Conservation (phyloP, 176 grass and related monocot species). For the Avena insularis region DNA sequence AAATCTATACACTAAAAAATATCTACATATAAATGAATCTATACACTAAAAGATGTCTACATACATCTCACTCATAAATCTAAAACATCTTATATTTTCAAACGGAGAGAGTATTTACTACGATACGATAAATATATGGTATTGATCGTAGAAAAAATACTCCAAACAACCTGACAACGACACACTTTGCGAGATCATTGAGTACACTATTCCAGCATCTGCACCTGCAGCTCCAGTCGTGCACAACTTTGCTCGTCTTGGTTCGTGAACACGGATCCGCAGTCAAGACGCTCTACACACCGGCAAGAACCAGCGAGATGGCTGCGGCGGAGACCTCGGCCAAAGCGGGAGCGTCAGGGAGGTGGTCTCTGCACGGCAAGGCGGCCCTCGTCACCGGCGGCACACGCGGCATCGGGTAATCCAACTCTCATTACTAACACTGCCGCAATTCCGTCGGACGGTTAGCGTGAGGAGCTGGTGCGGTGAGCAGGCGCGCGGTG, state of each 20-base stretch:
- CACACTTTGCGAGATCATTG: not conserved
- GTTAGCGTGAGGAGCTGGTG: not conserved
- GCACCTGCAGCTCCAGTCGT: not conserved
- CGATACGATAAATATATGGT: no score
- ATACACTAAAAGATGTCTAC: no score
- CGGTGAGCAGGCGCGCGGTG: slow-evolving; percentile 50
- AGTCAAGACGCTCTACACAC: not conserved
- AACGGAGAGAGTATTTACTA: no score
- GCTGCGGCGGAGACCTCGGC: slow-evolving; percentile 4
- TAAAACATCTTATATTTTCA: no score
- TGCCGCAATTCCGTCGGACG: not conserved
- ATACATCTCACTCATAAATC: no score
- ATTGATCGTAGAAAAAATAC: no score
- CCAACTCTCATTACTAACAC: not conserved
- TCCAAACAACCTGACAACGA: no score
- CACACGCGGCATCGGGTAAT: slow-evolving; percentile 76
- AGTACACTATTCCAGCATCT: not conserved
- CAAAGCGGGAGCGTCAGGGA: slow-evolving; percentile 10
- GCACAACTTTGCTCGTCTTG: not conserved
- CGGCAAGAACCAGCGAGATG: not conserved
- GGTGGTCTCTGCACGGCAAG: slow-evolving; percentile 70
- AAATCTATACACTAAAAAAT: no score
- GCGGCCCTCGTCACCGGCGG: slow-evolving; percentile 77
- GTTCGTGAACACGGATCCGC: not conserved
- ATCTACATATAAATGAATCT: no score